These are phyloP conservation scores for Trichoderma polysporum DNA, from an alignment of 2,329 filamentous ascomycete genomes.

Conservation along the genomic window DNA sequence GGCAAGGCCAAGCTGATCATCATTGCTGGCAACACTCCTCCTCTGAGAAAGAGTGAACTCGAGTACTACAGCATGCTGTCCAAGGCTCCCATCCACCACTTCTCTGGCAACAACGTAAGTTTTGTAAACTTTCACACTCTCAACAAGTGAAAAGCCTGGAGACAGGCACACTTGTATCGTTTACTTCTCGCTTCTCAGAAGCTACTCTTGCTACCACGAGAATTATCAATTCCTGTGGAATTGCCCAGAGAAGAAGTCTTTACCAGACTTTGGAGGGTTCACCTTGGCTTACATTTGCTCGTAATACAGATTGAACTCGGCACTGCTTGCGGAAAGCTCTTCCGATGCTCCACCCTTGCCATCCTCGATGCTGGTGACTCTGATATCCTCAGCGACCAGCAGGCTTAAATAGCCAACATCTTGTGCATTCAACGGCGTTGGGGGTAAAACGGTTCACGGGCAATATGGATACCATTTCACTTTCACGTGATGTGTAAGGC, in stretches of 20 bases:
- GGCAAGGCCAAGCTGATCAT: slow-evolving; percentile 99
- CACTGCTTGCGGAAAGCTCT: slow-evolving; percentile 98
- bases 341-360: slow-evolving; percentile 96
- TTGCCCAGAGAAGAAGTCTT: slow-evolving; percentile 90
- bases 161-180: slow-evolving; percentile 13
- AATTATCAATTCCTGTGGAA: slow-evolving; percentile 37
- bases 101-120: slow-evolving; percentile 98
- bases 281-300: slow-evolving; percentile 55
- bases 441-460: slow-evolving; percentile 40
- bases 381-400: slow-evolving; percentile 85
- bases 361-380: slow-evolving; percentile 97
- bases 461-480: slow-evolving; percentile 38
- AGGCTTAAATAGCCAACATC: slow-evolving; percentile 49
- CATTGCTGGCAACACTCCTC: slow-evolving; percentile 90
- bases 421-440: slow-evolving; percentile 44
- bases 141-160: slow-evolving; percentile 20
- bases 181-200: slow-evolving; percentile 22
- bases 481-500: slow-evolving; percentile 35
- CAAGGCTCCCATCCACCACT: slow-evolving; percentile 97
- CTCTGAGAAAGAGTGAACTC: slow-evolving; percentile 95
- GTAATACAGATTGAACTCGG: slow-evolving; percentile 85
- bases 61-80: slow-evolving; percentile 93
- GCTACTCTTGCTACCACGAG: slow-evolving; percentile 24
- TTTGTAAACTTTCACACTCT: slow-evolving; percentile 30
- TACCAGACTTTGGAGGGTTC: slow-evolving; percentile 83